A percentile compares a stretch with the other conserved stretches of the same genome.
Conservation (phyloP, 2,329 filamentous ascomycete species). For the Ophiostoma quercus region DNA sequence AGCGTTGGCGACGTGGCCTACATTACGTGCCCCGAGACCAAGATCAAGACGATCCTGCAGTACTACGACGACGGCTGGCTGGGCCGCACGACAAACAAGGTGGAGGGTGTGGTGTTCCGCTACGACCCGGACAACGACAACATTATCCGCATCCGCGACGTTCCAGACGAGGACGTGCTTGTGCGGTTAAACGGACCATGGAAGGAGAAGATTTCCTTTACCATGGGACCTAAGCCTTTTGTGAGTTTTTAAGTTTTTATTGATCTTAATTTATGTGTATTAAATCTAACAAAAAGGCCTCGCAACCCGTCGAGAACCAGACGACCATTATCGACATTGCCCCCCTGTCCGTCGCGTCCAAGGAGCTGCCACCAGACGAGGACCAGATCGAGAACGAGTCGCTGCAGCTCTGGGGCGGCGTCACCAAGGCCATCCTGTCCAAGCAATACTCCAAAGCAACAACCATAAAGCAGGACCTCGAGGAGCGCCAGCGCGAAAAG, state of each 20-base stretch:
- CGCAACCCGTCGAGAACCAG: conserved; percentile 54
- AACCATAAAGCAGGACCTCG: conserved; percentile 79
- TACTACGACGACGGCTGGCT: conserved; percentile 96
- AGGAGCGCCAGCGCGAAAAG: conserved; percentile 82
- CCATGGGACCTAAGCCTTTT: conserved; percentile 53
- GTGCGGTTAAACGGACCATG: conserved; percentile 79
- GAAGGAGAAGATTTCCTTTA: conserved; percentile 65
- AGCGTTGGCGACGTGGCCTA: conserved; percentile 87
- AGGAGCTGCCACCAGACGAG: conserved; percentile 70
- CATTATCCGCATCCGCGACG: conserved; percentile 74
- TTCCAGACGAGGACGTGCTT: conserved; percentile 77
- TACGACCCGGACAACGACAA: conserved; percentile 84
- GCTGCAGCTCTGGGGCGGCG: conserved; percentile 76
- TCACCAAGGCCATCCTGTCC: conserved; percentile 76
- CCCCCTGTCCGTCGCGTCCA: conserved; percentile 74
- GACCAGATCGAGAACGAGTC: conserved; percentile 85
- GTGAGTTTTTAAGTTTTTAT: conserved; percentile 44
- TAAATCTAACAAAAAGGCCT: conserved; percentile 32
- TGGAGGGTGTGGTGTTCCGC: conserved; percentile 84
- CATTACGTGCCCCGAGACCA: conserved; percentile 83
- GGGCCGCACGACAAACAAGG: conserved; percentile 81
- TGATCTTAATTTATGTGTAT: neutral
- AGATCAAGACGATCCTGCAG: conserved; percentile 84
- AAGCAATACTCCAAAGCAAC: conserved; percentile 86
- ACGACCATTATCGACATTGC: conserved; percentile 78